phyloP scores from a whole-genome alignment of 2,329 filamentous ascomycete species.

The Trichocomaceae sp. region DNA sequence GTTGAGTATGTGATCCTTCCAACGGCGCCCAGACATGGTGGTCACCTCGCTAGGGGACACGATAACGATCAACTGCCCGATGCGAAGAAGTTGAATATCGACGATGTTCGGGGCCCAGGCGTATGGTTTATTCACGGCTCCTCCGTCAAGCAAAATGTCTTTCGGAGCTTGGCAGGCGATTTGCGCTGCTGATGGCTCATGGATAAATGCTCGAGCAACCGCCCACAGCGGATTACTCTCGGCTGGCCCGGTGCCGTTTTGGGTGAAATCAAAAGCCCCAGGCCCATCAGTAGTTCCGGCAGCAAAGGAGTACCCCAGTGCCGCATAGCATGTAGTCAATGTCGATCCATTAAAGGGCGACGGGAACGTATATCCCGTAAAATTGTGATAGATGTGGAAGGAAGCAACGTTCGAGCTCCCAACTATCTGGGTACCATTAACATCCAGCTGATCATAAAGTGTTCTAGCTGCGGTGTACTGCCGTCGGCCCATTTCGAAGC shows the following conservation, averaged over 20 bases:
- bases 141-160: slow-evolving; percentile 80
- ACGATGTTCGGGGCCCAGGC: slow-evolving; percentile 87
- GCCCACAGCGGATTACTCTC: slow-evolving; percentile 73
- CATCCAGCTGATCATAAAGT: slow-evolving; percentile 52
- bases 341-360: slow-evolving; percentile 60
- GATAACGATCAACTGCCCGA: slow-evolving; percentile 77
- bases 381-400: slow-evolving; percentile 79
- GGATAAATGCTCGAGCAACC: slow-evolving; percentile 65
- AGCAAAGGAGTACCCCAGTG: slow-evolving; percentile 85
- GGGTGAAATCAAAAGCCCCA: slow-evolving; percentile 87
- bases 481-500: slow-evolving; percentile 44
- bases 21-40: slow-evolving; percentile 85
- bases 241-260: slow-evolving; percentile 68
- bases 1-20: slow-evolving; percentile 63
- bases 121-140: slow-evolving; percentile 71
- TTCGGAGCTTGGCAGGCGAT: slow-evolving; percentile 71
- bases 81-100: slow-evolving; percentile 76
- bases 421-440: slow-evolving; percentile 37
- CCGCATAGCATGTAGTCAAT: slow-evolving; percentile 71
- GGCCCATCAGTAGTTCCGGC: slow-evolving; percentile 89
- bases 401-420: slow-evolving; percentile 64
- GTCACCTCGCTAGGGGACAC: slow-evolving; percentile 82
- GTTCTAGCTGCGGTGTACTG: slow-evolving; percentile 40
- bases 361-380: slow-evolving; percentile 66
- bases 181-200: slow-evolving; percentile 63